Evolutionary conservation across 208 protist genomes (phyloP).

Genomic region (Porcisia hertigi): DNA sequence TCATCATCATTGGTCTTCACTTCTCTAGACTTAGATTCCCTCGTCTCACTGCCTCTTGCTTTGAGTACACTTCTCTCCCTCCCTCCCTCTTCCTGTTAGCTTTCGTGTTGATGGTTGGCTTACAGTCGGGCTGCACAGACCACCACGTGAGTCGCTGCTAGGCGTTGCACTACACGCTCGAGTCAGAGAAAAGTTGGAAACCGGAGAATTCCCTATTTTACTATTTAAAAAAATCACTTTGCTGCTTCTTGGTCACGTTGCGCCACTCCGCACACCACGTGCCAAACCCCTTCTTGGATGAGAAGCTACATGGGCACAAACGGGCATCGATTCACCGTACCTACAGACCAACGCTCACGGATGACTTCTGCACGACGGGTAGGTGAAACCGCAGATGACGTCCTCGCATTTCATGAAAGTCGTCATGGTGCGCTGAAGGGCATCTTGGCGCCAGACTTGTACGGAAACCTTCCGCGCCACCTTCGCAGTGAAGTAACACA

Average conservation of each 20-base stretch:
- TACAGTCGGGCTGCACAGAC: not conserved
- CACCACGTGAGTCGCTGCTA: not conserved
- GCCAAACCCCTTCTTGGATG: not conserved
- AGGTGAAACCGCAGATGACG: constrained; percentile 11
- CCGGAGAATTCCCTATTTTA: too few species aligned
- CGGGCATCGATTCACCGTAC: not conserved
- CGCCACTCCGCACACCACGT: not conserved
- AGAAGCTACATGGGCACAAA: not conserved
- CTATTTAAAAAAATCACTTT: not conserved
- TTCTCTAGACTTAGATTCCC: not conserved
- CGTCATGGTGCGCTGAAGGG: constrained; percentile 47
- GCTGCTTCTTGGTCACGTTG: not conserved
- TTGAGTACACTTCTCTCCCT: not conserved
- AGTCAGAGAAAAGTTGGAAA: too few species aligned
- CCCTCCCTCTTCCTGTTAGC: too few species aligned
- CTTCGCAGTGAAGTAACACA: not conserved
- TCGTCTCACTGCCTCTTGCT: not conserved
- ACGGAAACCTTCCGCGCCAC: constrained; percentile 20
- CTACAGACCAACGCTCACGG: not conserved
- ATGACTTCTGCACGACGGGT: not conserved
- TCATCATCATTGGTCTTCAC: not conserved
- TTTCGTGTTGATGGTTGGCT: not conserved
- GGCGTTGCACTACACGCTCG: too few species aligned
- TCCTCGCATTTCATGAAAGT: constrained; percentile 45
- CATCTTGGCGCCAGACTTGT: constrained; percentile 25